Percentiles rank a stretch among this genome's conserved stretches.
Conservation (phyloP, 208 protist genomes). For the Strigomonas galati region DNA sequence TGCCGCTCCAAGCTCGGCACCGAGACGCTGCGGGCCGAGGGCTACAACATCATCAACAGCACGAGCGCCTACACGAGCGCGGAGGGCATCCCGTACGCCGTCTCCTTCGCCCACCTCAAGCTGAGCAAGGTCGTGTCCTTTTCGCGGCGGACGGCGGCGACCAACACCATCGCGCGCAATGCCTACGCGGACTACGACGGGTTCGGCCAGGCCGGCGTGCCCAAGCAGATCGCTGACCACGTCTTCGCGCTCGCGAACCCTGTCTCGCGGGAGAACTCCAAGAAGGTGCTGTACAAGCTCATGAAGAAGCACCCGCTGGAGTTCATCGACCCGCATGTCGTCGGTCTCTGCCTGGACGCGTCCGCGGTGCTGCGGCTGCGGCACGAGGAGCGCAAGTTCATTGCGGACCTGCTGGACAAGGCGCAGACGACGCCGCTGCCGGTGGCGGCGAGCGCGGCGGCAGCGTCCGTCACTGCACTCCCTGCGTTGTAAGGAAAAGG, state of each 20-base stretch:
- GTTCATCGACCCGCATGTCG: conserved; percentile 59
- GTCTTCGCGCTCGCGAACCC: conserved; percentile 74
- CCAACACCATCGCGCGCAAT: conserved; percentile 42
- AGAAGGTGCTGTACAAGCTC: conserved; percentile 62
- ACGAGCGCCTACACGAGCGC: conserved; percentile 82
- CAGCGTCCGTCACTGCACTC: background rate
- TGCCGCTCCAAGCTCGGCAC: conserved; percentile 48
- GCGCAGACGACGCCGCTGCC: conserved; percentile 29
- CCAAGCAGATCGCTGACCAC: conserved; percentile 50
- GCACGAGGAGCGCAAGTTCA: conserved; percentile 78
- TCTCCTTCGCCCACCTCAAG: conserved; percentile 69
- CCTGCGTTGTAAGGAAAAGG: background rate
- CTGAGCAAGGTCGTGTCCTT: conserved; percentile 55
- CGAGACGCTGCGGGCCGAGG: conserved; percentile 34
- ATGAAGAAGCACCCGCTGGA: conserved; percentile 67
- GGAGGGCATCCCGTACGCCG: conserved; percentile 80
- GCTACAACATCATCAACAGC: conserved; percentile 56
- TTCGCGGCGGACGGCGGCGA: conserved; percentile 28
- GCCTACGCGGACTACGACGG: conserved; percentile 34
- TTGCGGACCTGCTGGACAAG: conserved; percentile 71
- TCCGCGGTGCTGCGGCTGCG: conserved; percentile 68
- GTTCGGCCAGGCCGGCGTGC: conserved; percentile 21
- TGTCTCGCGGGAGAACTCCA: conserved; percentile 71
- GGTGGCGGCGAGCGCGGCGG: background rate
- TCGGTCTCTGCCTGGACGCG: conserved; percentile 50